Conservation (phyloP, 257 asterid genomes). For the Perilla frutescens region DNA sequence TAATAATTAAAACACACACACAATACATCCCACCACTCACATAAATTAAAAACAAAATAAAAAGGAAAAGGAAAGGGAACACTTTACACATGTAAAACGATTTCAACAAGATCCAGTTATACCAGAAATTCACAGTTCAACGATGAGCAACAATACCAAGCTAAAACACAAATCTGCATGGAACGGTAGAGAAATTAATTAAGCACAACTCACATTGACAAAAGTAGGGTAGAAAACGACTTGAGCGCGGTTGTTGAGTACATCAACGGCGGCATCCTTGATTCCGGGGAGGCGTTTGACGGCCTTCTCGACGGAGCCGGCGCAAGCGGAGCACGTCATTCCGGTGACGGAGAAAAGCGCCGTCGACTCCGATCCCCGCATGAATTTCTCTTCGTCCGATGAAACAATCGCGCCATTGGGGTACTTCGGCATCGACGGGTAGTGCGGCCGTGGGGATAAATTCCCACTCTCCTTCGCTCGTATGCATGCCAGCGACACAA, state of each 20-base stretch:
- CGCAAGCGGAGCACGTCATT: conserved; percentile 93
- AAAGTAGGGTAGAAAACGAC: conserved; percentile 59
- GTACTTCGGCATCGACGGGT: conserved; percentile 56
- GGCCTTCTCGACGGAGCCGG: conserved; percentile 89
- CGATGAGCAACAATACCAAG: not conserved
- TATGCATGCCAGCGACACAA: conserved; percentile 50
- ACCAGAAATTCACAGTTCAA: not conserved
- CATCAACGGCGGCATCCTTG: conserved; percentile 80
- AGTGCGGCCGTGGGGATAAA: conserved; percentile 52
- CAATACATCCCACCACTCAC: not conserved
- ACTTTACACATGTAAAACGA: not conserved
- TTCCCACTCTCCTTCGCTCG: conserved; percentile 40
- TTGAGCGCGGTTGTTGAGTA: conserved; percentile 71
- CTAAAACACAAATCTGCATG: conserved; percentile 3
- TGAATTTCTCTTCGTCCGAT: conserved; percentile 49
- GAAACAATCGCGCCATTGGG: conserved; percentile 34
- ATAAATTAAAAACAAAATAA: not conserved
- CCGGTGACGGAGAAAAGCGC: conserved; percentile 74
- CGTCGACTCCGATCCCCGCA: conserved; percentile 50
- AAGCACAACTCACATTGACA: conserved; percentile 56
- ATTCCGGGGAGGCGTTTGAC: conserved; percentile 83
- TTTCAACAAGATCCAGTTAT: not conserved
- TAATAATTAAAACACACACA: conserved; percentile 21
- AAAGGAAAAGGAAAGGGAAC: no score
- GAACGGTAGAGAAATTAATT: not conserved